A percentile compares a stretch with the other conserved stretches of the same genome.
Conservation (phyloP, 345 rosid species). For the Arabidopsis suecica region DNA sequence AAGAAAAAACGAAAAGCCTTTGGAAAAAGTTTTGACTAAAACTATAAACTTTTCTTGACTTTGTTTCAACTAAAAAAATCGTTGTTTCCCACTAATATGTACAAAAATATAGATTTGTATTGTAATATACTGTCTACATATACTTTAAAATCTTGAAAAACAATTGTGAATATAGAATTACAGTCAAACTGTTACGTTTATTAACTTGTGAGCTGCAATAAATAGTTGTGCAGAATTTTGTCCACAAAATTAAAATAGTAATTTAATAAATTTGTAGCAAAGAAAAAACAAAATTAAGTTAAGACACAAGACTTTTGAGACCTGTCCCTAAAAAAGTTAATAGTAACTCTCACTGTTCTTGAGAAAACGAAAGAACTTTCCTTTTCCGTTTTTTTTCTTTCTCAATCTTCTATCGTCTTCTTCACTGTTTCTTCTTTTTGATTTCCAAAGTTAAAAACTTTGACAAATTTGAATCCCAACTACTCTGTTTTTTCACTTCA, state of each 20-base stretch:
- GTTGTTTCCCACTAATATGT: conserved; percentile 36
- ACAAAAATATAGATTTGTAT: neutral
- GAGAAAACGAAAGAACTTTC: conserved; percentile 50
- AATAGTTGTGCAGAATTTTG: conserved; percentile 39
- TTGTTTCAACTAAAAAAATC: conserved; percentile 31
- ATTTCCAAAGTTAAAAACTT: conserved; percentile 30
- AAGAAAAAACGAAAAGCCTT: conserved; percentile 6
- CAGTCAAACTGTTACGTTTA: conserved; percentile 22
- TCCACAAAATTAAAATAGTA: neutral
- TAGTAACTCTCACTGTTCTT: conserved; percentile 46
- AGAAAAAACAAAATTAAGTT: neutral
- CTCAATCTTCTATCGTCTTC: conserved; percentile 18
- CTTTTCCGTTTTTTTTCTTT: conserved; percentile 33
- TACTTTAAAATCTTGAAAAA: neutral
- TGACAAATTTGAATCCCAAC: conserved; percentile 31
- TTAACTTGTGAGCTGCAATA: conserved; percentile 38
- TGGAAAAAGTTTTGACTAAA: conserved; percentile 36
- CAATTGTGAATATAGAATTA: conserved; percentile 21
- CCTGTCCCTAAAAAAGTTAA: conserved; percentile 51
- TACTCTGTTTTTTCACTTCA: conserved; percentile 28
- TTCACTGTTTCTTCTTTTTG: conserved; percentile 19
- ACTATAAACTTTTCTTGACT: conserved; percentile 38
- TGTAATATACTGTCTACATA: neutral
- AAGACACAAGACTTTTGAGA: conserved; percentile 36
- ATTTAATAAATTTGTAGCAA: neutral